phyloP scores from a whole-genome alignment of 352 stramenopile species.

The Phytopythium delawarense region DNA sequence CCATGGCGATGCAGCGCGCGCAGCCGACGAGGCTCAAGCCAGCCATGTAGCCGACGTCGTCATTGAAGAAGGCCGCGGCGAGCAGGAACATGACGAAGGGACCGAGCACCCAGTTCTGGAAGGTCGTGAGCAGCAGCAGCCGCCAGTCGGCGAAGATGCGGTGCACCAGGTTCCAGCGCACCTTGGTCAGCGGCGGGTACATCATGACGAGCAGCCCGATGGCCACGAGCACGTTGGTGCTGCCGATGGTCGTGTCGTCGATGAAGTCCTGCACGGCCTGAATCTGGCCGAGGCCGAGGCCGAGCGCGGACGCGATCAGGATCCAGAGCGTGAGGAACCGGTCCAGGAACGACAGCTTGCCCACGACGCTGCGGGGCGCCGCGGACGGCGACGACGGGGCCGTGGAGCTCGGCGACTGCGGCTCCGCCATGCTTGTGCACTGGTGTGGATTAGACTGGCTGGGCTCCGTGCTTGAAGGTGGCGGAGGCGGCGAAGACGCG shows the following conservation, averaged over 20 bases:
- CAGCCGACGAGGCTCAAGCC: slow-evolving; percentile 59
- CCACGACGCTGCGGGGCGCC: slow-evolving; percentile 3
- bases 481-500: no score
- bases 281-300: slow-evolving; percentile 32
- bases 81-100: slow-evolving; percentile 55
- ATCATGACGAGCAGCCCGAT: slow-evolving; percentile 56
- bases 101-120: slow-evolving; percentile 56
- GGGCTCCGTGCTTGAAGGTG: no score
- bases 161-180: slow-evolving; percentile 52
- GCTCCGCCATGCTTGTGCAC: neutral
- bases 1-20: slow-evolving; percentile 69
- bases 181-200: slow-evolving; percentile 45
- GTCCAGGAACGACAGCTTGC: slow-evolving; percentile 25
- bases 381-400: neutral
- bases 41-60: slow-evolving; percentile 47
- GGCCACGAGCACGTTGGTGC: slow-evolving; percentile 48
- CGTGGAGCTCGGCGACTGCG: neutral
- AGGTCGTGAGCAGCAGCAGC: slow-evolving; percentile 44
- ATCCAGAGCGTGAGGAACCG: slow-evolving; percentile 50
- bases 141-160: slow-evolving; percentile 37
- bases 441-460: no score
- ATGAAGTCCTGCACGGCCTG: slow-evolving; percentile 31
- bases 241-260: slow-evolving; percentile 35
- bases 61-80: slow-evolving; percentile 35
- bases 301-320: slow-evolving; percentile 25